A percentile compares a stretch with the other conserved stretches of the same genome.
Conservation (phyloP, 805 yeast species). For the Yueomyces sp. region DNA sequence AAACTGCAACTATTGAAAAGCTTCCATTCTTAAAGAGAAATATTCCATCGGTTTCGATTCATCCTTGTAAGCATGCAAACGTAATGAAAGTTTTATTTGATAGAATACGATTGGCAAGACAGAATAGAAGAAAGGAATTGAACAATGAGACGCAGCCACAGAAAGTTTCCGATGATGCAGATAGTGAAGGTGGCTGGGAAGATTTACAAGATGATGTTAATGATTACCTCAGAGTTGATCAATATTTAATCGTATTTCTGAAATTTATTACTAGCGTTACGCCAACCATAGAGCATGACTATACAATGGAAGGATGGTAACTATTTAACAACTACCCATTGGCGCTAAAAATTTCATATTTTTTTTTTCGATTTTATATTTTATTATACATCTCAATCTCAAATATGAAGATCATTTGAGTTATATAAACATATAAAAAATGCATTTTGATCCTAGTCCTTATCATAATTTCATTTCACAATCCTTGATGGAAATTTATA, state of each 20-base stretch:
- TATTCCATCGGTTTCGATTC: conserved; percentile 60
- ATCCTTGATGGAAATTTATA: too few species aligned
- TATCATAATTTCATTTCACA: too few species aligned
- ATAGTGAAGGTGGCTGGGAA: conserved; percentile 40
- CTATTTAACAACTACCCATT: background rate
- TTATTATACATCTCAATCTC: too few species aligned
- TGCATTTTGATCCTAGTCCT: background rate
- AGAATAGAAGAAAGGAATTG: conserved; percentile 29
- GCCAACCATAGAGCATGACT: conserved; percentile 95
- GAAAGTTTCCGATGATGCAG: conserved; percentile 14
- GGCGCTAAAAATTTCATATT: background rate
- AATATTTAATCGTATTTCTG: conserved; percentile 75
- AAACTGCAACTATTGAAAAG: conserved; percentile 90
- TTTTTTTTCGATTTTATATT: background rate
- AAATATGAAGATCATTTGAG: too few species aligned
- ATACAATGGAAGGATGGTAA: conserved; percentile 90
- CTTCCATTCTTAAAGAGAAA: conserved; percentile 75
- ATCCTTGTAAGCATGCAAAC: conserved; percentile 90
- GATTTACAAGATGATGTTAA: conserved; percentile 30
- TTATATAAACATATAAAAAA: too few species aligned
- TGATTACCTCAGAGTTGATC: conserved; percentile 68
- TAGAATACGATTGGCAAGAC: conserved; percentile 44
- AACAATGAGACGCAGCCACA: conserved; percentile 26
- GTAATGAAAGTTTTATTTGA: conserved; percentile 86
- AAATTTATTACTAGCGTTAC: conserved; percentile 95